phyloP scores from a whole-genome alignment of 345 rosid genomes.

The Salix brachista region DNA sequence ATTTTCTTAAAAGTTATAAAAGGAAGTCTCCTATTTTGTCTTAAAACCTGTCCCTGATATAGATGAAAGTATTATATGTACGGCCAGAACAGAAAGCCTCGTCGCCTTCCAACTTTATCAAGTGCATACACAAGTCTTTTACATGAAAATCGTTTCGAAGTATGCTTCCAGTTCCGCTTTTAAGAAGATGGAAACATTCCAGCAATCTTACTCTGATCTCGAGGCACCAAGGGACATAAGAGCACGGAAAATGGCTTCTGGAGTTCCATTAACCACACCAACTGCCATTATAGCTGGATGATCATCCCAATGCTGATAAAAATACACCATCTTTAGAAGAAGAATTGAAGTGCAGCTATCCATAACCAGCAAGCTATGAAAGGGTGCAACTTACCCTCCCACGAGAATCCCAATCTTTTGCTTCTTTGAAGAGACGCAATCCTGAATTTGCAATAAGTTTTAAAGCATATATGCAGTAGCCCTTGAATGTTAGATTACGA shows the following conservation, averaged over 20 bases:
- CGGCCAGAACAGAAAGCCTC: too few relatives aligned
- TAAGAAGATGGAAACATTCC: slow-evolving; percentile 3
- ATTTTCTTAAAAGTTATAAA: background rate
- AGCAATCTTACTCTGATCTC: slow-evolving; percentile 73
- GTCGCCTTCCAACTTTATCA: too few relatives aligned
- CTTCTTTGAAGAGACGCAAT: slow-evolving; percentile 85
- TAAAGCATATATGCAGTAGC: slow-evolving; percentile 2
- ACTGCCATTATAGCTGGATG: slow-evolving; percentile 97
- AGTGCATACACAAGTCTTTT: too few relatives aligned
- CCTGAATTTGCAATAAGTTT: slow-evolving; percentile 41
- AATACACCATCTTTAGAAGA: slow-evolving; percentile 7
- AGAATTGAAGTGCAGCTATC: background rate
- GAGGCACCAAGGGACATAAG: slow-evolving; percentile 82
- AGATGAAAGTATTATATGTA: too few relatives aligned
- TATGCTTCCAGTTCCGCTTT: background rate
- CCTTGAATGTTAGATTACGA: background rate
- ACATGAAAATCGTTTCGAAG: background rate
- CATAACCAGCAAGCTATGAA: background rate
- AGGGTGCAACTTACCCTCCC: slow-evolving; percentile 43
- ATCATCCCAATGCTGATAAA: slow-evolving; percentile 75
- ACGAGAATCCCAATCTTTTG: slow-evolving; percentile 65
- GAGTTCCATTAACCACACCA: slow-evolving; percentile 71
- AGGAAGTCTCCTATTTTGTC: background rate
- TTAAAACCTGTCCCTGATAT: too few relatives aligned
- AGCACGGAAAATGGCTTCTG: slow-evolving; percentile 72